phyloP scores from a whole-genome alignment of 139 green algal species.

The Coelastrella sp. region DNA sequence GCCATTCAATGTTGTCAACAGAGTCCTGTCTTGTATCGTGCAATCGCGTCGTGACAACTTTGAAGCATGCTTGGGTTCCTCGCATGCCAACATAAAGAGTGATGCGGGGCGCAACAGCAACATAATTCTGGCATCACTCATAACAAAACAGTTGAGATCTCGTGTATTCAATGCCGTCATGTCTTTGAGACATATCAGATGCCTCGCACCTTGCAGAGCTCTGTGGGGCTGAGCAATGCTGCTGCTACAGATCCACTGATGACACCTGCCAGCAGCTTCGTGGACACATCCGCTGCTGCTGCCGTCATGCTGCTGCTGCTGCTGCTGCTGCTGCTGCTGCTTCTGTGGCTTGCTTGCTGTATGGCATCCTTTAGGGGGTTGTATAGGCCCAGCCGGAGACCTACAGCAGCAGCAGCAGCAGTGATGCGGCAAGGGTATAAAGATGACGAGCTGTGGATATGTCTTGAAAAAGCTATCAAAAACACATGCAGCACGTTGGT shows the following conservation, averaged over 20 bases:
- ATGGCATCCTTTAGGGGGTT: constrained; percentile 70
- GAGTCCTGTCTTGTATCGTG: too few species aligned
- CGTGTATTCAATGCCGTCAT: too few species aligned
- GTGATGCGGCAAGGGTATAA: too few species aligned
- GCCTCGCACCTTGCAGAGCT: constrained; percentile 87
- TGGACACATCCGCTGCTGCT: constrained; percentile 14
- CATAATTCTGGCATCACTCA: too few species aligned
- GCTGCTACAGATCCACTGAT: constrained; percentile 81
- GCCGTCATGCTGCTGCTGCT: constrained; percentile 33
- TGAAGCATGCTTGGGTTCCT: too few species aligned
- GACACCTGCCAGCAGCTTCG: constrained; percentile 80
- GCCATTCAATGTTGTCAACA: too few species aligned
- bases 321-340: constrained; percentile 30
- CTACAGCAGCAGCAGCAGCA: constrained; percentile 19
- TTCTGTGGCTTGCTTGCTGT: neutral
- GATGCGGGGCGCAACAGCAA: too few species aligned
- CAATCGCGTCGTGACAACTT: too few species aligned
- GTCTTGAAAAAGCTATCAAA: neutral
- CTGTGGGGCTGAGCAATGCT: constrained; percentile 83
- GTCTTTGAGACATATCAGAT: too few species aligned
- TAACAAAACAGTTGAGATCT: too few species aligned
- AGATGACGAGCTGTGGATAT: too few species aligned
- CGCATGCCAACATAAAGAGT: too few species aligned
- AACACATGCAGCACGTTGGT: neutral
- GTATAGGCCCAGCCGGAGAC: constrained; percentile 89